Evolutionary conservation across 2,329 filamentous ascomycete species (phyloP).

Genomic region (Ophiostoma himal-ulmi): DNA sequence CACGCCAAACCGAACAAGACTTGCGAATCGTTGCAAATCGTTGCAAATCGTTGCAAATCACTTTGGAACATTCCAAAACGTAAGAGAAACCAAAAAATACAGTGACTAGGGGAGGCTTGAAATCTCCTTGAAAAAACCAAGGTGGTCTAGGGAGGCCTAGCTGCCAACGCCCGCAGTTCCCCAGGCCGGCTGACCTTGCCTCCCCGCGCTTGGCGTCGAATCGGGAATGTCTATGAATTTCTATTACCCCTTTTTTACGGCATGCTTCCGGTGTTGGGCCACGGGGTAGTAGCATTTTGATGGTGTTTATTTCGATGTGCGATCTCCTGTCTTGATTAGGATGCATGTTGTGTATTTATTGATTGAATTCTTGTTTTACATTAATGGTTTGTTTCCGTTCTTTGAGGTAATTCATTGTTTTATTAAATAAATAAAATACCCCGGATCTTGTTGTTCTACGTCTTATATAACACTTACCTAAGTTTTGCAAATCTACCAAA

Average conservation of each 20-base stretch:
- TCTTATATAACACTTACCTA: not conserved
- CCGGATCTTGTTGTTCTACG: not conserved
- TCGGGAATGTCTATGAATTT: conserved; percentile 26
- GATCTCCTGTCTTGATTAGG: not conserved
- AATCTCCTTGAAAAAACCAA: not conserved
- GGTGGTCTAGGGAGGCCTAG: conserved; percentile 8
- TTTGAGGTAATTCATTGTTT: not conserved
- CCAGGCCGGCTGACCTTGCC: conserved; percentile 27
- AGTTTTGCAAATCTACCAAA: not conserved
- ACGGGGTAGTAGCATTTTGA: conserved; percentile 9
- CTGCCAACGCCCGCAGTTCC: conserved; percentile 12
- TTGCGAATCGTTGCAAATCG: conserved; percentile 7
- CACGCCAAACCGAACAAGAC: conserved; percentile 7
- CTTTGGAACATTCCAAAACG: conserved; percentile 1
- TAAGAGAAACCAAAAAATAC: conserved; percentile 6
- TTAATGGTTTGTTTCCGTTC: not conserved
- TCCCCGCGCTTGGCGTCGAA: conserved; percentile 24
- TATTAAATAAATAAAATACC: not conserved
- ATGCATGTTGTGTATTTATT: not conserved
- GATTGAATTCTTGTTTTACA: not conserved
- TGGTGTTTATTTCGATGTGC: not conserved
- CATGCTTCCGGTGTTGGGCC: conserved; percentile 16
- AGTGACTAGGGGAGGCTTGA: not conserved
- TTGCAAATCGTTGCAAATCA: not conserved
- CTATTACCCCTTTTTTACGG: conserved; percentile 32